Evolutionary conservation across 345 rosid genomes (phyloP).

Genomic region (Euclidium syriacum): DNA sequence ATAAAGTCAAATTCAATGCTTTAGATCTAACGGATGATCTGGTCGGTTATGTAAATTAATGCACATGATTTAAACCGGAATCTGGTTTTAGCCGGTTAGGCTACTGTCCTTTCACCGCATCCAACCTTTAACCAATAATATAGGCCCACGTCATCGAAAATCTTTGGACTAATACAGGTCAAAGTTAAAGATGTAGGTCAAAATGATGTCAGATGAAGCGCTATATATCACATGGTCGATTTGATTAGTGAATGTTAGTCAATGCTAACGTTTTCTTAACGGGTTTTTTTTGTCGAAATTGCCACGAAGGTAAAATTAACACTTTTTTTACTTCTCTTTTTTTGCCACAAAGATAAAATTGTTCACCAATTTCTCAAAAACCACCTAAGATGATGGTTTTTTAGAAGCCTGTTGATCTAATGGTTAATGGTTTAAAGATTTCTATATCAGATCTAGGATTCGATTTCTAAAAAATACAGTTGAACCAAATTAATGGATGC

Average conservation of each 20-base stretch:
- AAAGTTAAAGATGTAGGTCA: neutral
- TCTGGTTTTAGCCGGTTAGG: neutral
- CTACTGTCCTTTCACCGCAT: neutral
- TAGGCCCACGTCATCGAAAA: neutral
- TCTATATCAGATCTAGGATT: too few relatives aligned
- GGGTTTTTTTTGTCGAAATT: too few relatives aligned
- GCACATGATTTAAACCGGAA: neutral
- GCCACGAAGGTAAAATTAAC: too few relatives aligned
- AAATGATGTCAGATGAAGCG: neutral
- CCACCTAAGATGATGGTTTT: too few relatives aligned
- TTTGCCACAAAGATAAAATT: too few relatives aligned
- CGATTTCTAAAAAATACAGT: too few relatives aligned
- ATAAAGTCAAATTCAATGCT: constrained; percentile 19
- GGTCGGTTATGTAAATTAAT: neutral
- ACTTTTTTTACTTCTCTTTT: too few relatives aligned
- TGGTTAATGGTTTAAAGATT: too few relatives aligned
- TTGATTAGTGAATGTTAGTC: neutral
- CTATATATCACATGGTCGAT: constrained; percentile 4
- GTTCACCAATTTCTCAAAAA: too few relatives aligned
- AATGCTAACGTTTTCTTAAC: too few relatives aligned
- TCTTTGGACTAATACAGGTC: neutral
- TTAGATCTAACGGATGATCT: neutral
- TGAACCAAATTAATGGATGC: too few relatives aligned
- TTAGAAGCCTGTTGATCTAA: too few relatives aligned
- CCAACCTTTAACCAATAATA: neutral